phyloP scores from a whole-genome alignment of 371 early-diverging fungal genomes.

The Mortierella sp. region DNA sequence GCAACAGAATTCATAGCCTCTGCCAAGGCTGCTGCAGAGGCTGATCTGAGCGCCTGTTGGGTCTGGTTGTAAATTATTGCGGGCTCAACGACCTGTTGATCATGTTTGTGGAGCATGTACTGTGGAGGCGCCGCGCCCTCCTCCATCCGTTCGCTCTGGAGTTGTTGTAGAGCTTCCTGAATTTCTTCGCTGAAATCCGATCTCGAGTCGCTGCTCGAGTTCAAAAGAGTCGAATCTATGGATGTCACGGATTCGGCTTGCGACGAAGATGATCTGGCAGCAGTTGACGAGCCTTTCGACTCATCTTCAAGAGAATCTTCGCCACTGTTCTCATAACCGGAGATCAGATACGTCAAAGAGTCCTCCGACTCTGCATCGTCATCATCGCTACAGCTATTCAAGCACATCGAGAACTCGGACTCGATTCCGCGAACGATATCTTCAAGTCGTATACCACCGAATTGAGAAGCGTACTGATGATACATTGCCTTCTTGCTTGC shows the following conservation, averaged over 20 bases:
- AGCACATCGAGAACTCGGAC: constrained; percentile 27
- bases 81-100: neutral
- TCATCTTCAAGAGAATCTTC: constrained; percentile 4
- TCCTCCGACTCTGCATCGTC: constrained; percentile 33
- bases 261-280: neutral
- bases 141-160: neutral
- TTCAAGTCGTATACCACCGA: constrained; percentile 17
- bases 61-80: neutral
- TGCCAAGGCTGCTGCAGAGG: constrained; percentile 6
- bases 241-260: constrained; percentile 10
- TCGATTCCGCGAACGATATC: constrained; percentile 32
- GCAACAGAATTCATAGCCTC: neutral
- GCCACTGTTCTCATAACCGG: constrained; percentile 16
- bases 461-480: neutral
- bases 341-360: constrained; percentile 25
- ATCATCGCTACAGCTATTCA: constrained; percentile 11
- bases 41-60: neutral
- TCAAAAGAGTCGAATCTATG: constrained; percentile 17
- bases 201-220: constrained; percentile 15
- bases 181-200: constrained; percentile 5
- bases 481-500: constrained; percentile 1
- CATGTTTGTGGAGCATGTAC: constrained; percentile 11
- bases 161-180: neutral
- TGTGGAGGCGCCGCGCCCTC: constrained; percentile 10
- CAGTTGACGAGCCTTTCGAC: no score